Conservation (phyloP, 1,284 basidiomycete genomes). For the Vanrija pseudolonga region DNA sequence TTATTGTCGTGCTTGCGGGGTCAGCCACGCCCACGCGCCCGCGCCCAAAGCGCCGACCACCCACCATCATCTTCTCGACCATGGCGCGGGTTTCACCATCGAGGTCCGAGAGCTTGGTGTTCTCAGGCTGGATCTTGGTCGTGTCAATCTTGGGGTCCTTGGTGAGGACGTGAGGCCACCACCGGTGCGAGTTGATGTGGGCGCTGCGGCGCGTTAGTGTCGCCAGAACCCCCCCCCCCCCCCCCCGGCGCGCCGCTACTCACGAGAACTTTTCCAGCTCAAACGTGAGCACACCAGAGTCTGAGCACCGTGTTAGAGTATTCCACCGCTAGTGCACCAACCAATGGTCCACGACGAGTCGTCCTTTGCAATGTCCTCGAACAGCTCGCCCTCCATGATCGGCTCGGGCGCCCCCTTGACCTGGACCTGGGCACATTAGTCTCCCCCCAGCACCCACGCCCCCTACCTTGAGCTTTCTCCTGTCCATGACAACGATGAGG, state of each 20-base stretch:
- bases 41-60: constrained; percentile 31
- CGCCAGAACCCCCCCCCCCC: too few relatives aligned
- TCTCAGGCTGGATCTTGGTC: constrained; percentile 90
- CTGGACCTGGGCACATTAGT: constrained; percentile 55
- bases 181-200: constrained; percentile 55
- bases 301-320: constrained; percentile 13
- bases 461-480: constrained; percentile 65
- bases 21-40: not conserved
- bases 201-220: constrained; percentile 18
- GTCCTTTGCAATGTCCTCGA: constrained; percentile 88
- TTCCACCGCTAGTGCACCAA: constrained; percentile 49
- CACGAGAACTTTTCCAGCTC: constrained; percentile 50
- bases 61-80: constrained; percentile 99
- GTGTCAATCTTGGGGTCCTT: constrained; percentile 97
- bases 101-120: constrained; percentile 92
- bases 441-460: not conserved
- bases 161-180: constrained; percentile 97
- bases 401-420: constrained; percentile 74
- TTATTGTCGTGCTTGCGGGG: constrained; percentile 83
- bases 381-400: constrained; percentile 85
- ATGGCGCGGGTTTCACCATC: constrained; percentile 77
- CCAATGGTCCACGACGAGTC: constrained; percentile 97
- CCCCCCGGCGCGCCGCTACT: too few relatives aligned
- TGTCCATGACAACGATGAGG: constrained; percentile 69
- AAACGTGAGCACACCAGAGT: constrained; percentile 40